phyloP scores from a whole-genome alignment of 2,329 filamentous ascomycete species.

The Cadophora sp. region DNA sequence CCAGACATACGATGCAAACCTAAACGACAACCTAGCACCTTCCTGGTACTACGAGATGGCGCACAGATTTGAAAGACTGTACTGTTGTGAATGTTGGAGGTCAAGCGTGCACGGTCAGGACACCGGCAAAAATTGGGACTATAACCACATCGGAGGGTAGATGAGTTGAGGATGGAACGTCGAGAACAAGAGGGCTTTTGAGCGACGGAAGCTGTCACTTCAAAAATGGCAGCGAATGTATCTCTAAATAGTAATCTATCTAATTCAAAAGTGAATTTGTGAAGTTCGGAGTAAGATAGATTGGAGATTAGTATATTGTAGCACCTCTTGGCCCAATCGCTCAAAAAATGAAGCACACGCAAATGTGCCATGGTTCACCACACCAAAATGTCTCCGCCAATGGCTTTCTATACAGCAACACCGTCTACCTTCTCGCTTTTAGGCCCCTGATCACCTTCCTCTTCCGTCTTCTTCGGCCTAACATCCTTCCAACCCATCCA shows the following conservation, averaged over 20 bases:
- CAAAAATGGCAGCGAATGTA: background rate
- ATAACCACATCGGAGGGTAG: too few relatives aligned
- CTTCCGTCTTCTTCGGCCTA: slow-evolving; percentile 41
- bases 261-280: background rate
- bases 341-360: background rate
- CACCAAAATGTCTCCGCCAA: background rate
- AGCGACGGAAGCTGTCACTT: background rate
- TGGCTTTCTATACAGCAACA: background rate
- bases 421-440: background rate
- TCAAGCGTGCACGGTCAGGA: too few relatives aligned
- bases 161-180: too few relatives aligned
- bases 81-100: too few relatives aligned
- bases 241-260: background rate
- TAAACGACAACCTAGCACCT: too few relatives aligned
- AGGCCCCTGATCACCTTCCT: background rate
- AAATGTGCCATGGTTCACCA: background rate
- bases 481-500: slow-evolving; percentile 55
- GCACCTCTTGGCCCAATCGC: background rate
- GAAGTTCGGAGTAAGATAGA: background rate
- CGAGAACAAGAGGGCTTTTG: too few relatives aligned
- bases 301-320: background rate
- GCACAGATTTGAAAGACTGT: too few relatives aligned
- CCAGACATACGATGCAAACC: too few relatives aligned
- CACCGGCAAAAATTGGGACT: too few relatives aligned
- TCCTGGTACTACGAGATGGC: too few relatives aligned